phyloP scores from a whole-genome alignment of 2,329 filamentous ascomycete species.

The Colletotrichum sp. region DNA sequence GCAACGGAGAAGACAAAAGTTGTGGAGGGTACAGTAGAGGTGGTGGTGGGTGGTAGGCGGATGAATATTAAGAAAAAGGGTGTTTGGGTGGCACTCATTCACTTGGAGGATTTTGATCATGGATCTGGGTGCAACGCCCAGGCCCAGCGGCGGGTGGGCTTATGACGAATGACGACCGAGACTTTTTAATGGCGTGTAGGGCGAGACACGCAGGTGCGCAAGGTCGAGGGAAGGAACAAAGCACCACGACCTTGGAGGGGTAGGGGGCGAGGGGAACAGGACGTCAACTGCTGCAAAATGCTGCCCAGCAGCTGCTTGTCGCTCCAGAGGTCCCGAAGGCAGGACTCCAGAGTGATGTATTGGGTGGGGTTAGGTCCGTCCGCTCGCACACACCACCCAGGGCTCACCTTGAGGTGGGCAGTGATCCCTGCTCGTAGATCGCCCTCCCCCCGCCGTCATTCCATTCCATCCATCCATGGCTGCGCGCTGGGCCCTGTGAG shows the following conservation, averaged over 20 bases:
- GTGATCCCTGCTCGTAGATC: slow-evolving; percentile 8
- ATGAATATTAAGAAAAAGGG: neutral
- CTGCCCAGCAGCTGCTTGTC: neutral
- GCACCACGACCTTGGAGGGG: neutral
- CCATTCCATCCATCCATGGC: neutral
- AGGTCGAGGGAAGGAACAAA: slow-evolving; percentile 4
- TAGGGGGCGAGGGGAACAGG: neutral
- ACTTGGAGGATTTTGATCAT: neutral
- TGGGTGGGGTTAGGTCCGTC: slow-evolving; percentile 14
- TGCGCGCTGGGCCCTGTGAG: neutral
- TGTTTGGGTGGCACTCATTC: neutral
- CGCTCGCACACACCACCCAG: neutral
- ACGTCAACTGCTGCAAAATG: neutral
- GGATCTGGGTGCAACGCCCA: neutral
- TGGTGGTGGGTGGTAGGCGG: slow-evolving; percentile 6
- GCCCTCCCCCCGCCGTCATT: neutral
- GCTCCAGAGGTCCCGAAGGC: neutral
- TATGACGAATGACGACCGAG: slow-evolving; percentile 20
- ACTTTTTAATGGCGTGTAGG: slow-evolving; percentile 16
- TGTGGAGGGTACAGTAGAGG: slow-evolving; percentile 4
- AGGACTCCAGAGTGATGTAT: slow-evolving; percentile 20
- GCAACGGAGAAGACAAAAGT: slow-evolving; percentile 4
- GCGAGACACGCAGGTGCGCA: slow-evolving; percentile 9
- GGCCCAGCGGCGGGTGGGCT: neutral
- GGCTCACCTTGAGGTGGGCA: neutral